Base-by-base conservation (phyloP, 305 asterid species). In the Vinca major region DNA sequence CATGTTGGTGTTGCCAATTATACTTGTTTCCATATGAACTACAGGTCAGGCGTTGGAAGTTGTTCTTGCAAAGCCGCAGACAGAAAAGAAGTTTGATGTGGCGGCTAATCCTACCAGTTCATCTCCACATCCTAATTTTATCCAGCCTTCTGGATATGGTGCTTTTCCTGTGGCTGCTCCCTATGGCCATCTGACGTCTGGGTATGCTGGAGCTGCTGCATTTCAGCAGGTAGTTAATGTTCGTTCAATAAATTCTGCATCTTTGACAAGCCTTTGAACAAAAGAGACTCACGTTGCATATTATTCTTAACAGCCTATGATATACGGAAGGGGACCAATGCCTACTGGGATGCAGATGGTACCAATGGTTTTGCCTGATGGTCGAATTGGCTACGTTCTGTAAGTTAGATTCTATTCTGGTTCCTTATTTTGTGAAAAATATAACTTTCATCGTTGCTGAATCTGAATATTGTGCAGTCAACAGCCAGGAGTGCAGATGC, bases 341-440 rank as follows among this genome's bases (percentile, higher is more conserved):
- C 96, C 96, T 62, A 78, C 96, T 64, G 97, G 98, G 75, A 92
- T 92, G 98, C 98, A 92, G 79, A 92, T 92, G 98, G 98, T 92
- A 78, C 98, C 97, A 4, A 90, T 92, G 97, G 93, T 92, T 79
- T 84, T 92, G 72, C 96, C 98, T n/a, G 96, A 90, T 83, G 98
- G 98, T 71, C 95, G 88, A 71, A 90, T 90, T 49, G 98, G 97
- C 80, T 92, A 92, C 75, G 96, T 92, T 72, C 90, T 92, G 97
- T 92, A 86, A 88, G 97, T 87, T 71, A 74, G 76, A 65, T 67
- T 43, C 52, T 41, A 20, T 37, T 44, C 5, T 73, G 67, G 41
- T 49, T 39, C 43, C 63, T 63, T 36, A 52, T 9, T 19, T 0
- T 39, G 21, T 49, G 52, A 57, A n/a, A n/a, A n/a, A 33, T 63